Base-by-base conservation (phyloP, 1,284 basidiomycete genomes). In the Leccinum fallax region DNA sequence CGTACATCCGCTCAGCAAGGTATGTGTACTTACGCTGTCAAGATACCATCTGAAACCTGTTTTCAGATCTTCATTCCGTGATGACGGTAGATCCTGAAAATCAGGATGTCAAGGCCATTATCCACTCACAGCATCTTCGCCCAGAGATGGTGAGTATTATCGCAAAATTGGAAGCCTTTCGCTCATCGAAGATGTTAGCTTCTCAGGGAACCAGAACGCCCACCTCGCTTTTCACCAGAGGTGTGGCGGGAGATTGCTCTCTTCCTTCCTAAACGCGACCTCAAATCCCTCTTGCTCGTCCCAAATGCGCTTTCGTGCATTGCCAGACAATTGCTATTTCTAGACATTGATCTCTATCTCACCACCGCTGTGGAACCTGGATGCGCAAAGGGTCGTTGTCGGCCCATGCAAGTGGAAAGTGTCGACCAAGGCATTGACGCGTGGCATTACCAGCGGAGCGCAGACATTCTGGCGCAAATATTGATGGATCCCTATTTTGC, bases 241-340 rank as follows among this genome's bases (percentile, higher is more conserved):
- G 83, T 90, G 60, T 90, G 88, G 88, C 79, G 85, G 40, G 85
- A 90, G 69, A 85, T 90, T 49, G 87, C 85, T 0, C 74, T 80
- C 15, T 87, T 81, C 67, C 79, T 90, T 9, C 83, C 87, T 0
- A 81, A 83, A 21, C 81, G 81, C n/a, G 88, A 90, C 69, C 82
- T 90, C 57, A 87, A 85, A 67, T 81, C 83, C 1, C 76, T 90
- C 2, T 78, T 90, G 3, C 81, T 83, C 54, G 82, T 90, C 4
- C 88, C 88, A 0, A 85, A 89, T 65, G 80, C 80, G 21, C 78
- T 90, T 26, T 90, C 88, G 4, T 83, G 85, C 51, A 84, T 90
- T 59, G 87, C 88, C 2, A 85, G 85, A 65, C 85, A 88, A 66
- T 76, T 88, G 2, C 77, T 90, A 15, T 90, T 90, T 74, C 79